Percentiles rank a stretch among this genome's conserved stretches.
phyloP scores from a whole-genome alignment of 169 alveolate species.

The Plasmodium gonderi region DNA sequence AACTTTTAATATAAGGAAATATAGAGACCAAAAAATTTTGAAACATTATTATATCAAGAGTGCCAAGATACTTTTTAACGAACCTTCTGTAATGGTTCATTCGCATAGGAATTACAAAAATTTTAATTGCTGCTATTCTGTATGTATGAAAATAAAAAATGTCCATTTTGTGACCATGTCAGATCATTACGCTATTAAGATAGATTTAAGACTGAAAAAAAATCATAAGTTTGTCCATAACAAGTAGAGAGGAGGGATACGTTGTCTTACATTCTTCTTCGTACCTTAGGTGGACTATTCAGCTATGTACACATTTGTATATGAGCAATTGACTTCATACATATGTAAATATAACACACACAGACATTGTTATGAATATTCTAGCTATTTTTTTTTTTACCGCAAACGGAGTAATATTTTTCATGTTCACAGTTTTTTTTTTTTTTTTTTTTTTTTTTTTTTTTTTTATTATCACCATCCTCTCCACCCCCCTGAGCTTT shows the following conservation, averaged over 20 bases:
- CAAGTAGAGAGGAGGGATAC: not conserved
- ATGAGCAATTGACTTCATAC: not conserved
- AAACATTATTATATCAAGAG: constrained; percentile 82
- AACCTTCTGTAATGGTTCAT: constrained; percentile 88
- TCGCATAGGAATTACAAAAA: constrained; percentile 38
- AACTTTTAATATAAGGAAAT: not conserved
- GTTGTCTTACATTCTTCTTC: not conserved
- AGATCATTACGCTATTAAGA: constrained; percentile 90
- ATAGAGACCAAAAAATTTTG: constrained; percentile 78
- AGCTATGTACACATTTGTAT: not conserved
- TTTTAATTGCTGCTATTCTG: constrained; percentile 69
- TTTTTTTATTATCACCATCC: too few species aligned
- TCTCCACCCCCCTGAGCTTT: too few species aligned
- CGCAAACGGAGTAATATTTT: too few species aligned
- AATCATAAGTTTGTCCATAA: not conserved
- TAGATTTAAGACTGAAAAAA: constrained; percentile 82
- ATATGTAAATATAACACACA: too few species aligned
- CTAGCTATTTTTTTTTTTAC: too few species aligned
- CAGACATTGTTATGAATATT: too few species aligned
- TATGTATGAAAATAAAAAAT: constrained; percentile 77
- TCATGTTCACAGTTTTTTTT: too few species aligned
- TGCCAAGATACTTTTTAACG: constrained; percentile 88
- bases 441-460: too few species aligned
- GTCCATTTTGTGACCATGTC: constrained; percentile 90
- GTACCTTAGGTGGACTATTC: not conserved